Evolutionary conservation across 441 rosid species (phyloP), one percentile per base, ranked within the genome.

Genomic region (Theobroma grandiflorum): DNA sequence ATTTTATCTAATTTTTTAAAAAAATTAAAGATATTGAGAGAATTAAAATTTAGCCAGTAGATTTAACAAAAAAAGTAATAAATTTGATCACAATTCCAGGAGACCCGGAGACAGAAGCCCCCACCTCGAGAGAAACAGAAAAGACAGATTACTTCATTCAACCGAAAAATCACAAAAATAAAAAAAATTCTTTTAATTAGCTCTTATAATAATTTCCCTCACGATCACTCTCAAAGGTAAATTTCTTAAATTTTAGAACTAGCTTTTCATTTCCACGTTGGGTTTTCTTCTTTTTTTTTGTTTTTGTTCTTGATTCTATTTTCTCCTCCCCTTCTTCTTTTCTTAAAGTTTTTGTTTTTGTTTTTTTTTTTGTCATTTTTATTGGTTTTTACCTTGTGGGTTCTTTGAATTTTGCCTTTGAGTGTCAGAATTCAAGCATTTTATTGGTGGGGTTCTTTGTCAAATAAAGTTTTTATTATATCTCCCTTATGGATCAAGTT

Each of bases 321-420:
- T 66, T 18, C 45, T 66, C 47, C 2, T 66, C 31, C 31, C 1
- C 31, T 20, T n/a, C 3, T 65, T 37, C 37, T 64, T 38, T 10
- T 12, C 11, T n/a, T 40, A 7, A 66, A 66, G 31, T 45, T 45
- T 68, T 12, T 22, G 35, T 61, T 52, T 72, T 69, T 6, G 6
- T 40, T 40, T 40, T 40, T 3, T 3, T 0, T 40, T 52, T 38
- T n/a, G 45, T n/a, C 35, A 38, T n/a, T 72, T 26, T 20, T 55
- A 12, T 72, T 50, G 43, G n/a, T n/a, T 55, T 72, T 37, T 55
- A n/a, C 20, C 12, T 37, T 11, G 11, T 72, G 76, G 76, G 49
- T 55, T 72, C 64, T 55, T 35, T 53, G 33, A 53, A 53, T 18
- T 37, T 71, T 72, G 43, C 64, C 20, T 72, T 72, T 55, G 10